phyloP scores from a whole-genome alignment of 2,329 filamentous ascomycete species.

The Xylariomycetidae sp. region DNA sequence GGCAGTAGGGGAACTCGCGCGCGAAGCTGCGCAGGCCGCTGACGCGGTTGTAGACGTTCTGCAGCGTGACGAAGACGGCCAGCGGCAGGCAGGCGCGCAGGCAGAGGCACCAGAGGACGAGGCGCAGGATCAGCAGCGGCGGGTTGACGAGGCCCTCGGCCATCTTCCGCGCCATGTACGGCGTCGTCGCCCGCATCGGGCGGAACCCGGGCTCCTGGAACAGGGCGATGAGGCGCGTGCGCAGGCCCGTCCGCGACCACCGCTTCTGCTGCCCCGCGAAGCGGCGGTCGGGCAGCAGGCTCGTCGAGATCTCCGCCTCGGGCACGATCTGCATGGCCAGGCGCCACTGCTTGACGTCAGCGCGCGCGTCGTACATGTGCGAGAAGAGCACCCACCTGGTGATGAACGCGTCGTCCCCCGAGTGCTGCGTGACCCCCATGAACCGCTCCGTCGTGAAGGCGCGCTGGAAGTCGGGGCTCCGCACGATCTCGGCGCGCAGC shows the following conservation, averaged over 20 bases:
- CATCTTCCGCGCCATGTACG: slow-evolving; percentile 19
- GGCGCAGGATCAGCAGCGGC: slow-evolving; percentile 9
- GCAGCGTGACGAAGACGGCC: slow-evolving; percentile 5
- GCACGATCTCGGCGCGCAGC: slow-evolving; percentile 18
- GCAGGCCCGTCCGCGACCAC: slow-evolving; percentile 19
- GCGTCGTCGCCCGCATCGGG: slow-evolving; percentile 3
- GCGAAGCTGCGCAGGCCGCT: slow-evolving; percentile 7
- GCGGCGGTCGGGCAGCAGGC: slow-evolving; percentile 10
- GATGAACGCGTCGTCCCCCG: slow-evolving; percentile 23
- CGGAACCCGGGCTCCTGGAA: slow-evolving; percentile 12
- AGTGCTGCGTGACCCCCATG: slow-evolving; percentile 16
- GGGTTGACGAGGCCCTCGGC: slow-evolving; percentile 13
- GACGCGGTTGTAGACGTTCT: slow-evolving; percentile 10
- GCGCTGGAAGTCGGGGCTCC: slow-evolving; percentile 17
- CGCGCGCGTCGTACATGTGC: slow-evolving; percentile 6
- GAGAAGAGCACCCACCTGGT: slow-evolving; percentile 22
- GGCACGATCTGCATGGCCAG: slow-evolving; percentile 20
- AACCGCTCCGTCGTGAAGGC: slow-evolving; percentile 18
- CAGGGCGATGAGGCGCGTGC: slow-evolving; percentile 13
- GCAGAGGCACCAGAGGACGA: slow-evolving; percentile 10
- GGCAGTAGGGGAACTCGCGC: slow-evolving; percentile 12
- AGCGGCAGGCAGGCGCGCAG: slow-evolving; percentile 5
- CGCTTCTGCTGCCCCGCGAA: slow-evolving; percentile 19
- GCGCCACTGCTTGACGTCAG: slow-evolving; percentile 9
- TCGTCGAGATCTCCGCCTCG: slow-evolving; percentile 18